Percentiles rank a stretch among this genome's conserved stretches.
Conservation (phyloP, 805 yeast species). For the Spathaspora arborariae region DNA sequence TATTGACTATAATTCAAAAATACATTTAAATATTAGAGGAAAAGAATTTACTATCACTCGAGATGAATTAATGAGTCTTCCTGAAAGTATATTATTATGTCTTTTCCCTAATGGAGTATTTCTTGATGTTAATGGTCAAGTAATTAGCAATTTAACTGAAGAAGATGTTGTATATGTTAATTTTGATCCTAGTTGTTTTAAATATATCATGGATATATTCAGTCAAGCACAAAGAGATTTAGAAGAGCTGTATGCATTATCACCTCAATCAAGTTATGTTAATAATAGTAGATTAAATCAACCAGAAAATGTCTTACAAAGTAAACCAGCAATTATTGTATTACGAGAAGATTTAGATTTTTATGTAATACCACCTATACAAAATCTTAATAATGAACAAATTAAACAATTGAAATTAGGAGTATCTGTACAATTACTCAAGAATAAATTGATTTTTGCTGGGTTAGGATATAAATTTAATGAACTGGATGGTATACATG, state of each 20-base stretch:
- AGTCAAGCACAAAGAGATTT: conserved; percentile 64
- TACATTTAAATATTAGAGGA: conserved; percentile 78
- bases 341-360: conserved; percentile 91
- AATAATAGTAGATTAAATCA: conserved; percentile 6
- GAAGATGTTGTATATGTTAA: conserved; percentile 78
- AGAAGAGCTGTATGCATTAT: conserved; percentile 12
- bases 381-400: conserved; percentile 52
- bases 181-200: conserved; percentile 82
- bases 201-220: conserved; percentile 73
- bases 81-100: conserved; percentile 84
- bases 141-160: conserved; percentile 74
- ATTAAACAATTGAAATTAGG: conserved; percentile 66
- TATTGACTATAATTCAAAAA: conserved; percentile 60
- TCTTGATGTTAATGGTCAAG: conserved; percentile 70
- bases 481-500: conserved; percentile 1
- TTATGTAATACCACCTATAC: conserved; percentile 78
- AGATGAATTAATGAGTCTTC: conserved; percentile 86
- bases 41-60: conserved; percentile 70
- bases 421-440: conserved; percentile 65
- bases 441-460: conserved; percentile 61
- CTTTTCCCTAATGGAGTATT: conserved; percentile 89
- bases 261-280: conserved; percentile 30
- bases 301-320: conserved; percentile 54
- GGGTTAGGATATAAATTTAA: conserved; percentile 63
- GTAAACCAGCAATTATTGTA: conserved; percentile 87